Conservation (phyloP, 345 rosid species). For the Kernera saxatilis region DNA sequence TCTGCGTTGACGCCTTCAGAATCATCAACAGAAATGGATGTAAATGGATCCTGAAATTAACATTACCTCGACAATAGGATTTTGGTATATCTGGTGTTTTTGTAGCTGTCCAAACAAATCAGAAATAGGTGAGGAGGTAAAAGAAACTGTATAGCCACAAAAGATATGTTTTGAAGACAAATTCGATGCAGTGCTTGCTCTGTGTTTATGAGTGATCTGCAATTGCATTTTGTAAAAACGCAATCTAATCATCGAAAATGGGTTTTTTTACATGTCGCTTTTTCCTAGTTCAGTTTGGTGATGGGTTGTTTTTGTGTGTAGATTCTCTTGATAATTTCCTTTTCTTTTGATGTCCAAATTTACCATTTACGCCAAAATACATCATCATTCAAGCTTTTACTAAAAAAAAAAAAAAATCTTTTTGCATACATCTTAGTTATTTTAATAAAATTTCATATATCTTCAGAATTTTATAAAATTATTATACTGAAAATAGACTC, state of each 20-base stretch:
- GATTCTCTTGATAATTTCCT: too few species aligned
- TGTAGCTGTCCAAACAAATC: not conserved
- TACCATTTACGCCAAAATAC: too few species aligned
- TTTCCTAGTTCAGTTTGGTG: not conserved
- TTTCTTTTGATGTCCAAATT: too few species aligned
- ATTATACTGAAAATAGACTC: too few species aligned
- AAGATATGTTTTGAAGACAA: not conserved
- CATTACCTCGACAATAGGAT: not conserved
- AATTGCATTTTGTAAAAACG: not conserved
- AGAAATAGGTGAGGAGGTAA: not conserved
- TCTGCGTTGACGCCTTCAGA: not conserved
- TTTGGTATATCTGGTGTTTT: not conserved
- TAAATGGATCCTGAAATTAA: not conserved
- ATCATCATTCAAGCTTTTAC: too few species aligned
- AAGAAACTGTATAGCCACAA: not conserved
- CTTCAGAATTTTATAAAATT: too few species aligned
- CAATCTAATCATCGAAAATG: not conserved
- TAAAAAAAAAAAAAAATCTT: too few species aligned
- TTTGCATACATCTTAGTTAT: too few species aligned
- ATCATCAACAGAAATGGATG: not conserved
- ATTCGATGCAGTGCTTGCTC: not conserved
- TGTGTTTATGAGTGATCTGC: not conserved
- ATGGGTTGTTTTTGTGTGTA: too few species aligned
- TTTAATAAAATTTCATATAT: too few species aligned
- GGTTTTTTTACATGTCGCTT: not conserved